Base-by-base conservation (phyloP, 129 eudicot genomes). In the Artemisia annua region DNA sequence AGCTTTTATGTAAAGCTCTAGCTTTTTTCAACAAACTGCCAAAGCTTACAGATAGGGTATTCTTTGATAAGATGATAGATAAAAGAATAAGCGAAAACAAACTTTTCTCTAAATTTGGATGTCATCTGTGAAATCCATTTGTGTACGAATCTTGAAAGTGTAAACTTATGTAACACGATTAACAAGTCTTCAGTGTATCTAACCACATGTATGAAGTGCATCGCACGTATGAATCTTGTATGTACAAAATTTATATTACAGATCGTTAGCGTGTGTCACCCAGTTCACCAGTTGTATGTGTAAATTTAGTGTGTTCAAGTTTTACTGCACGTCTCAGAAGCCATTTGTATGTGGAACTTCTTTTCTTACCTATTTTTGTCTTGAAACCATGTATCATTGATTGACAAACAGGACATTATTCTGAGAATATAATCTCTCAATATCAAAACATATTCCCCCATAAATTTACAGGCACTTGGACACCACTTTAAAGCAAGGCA, bases 1-100 rank as follows among this genome's bases (percentile, higher is more conserved):
- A 6, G 44, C 75, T 19, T 71, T 70, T 71, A 57, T 57, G 17
- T 39, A 71, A 71, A 71, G 56, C 13, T 39, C 43, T 39, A 39
- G 43, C 22, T 43, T 57, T 55, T 57, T 19, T 7, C 8, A 57
- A 39, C 24, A 71, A 57, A 57, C 55, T 57, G 32, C 16, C n/a
- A 69, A 10, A 52, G 26, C 30, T 12, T 20, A 39, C 46, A 39
- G 58, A 43, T 57, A 71, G 16, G 67, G 66, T 43, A 56, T 57
- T 57, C 55, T 55, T 39, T 19, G 30, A 53, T 53, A 3, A 22
- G 73, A 30, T 48, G 1, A 48, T 46, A 20, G 58, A 67, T 67
- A 22, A 48, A 7, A 18, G 43, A 14, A 49, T 6, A 13, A 30
- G 3, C 14, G 11, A 15, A 30, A 15, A 39, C 46, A 39, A 39